Base-by-base conservation (phyloP, 139 green algal species). In the Coelastrella sp. region DNA sequence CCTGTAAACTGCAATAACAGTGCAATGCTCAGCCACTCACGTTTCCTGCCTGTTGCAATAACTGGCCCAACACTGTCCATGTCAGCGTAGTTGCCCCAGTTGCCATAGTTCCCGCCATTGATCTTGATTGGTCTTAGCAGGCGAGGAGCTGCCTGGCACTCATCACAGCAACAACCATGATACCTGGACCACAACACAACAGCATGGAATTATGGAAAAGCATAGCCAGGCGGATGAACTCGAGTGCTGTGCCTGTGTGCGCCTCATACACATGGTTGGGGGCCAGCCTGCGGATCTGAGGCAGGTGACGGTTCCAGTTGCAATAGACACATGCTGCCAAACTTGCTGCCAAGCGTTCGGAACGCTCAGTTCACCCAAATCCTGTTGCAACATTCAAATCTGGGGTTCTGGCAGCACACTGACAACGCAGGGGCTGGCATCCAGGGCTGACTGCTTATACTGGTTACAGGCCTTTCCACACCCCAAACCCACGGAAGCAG, bases 141-240 rank as follows among this genome's bases (percentile, higher is more conserved):
- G 77, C 96, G 93, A 4, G 96, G 96, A 4, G 96, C 96, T 3
- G 92, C 59, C 79, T 93, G 94, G 93, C 97, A 99, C 2, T 71
- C 91, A 59, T 95, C 90, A 92, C 96, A 98, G 93, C 97, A 99
- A 93, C 97, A 99, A 74, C 96, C 95, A 57, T 92, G 82, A 19
- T 89, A 88, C 8, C 73, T 74, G 87, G 79, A 2, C 61, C 17
- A 32, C 22, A 65, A 54, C 59, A 77, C 65, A 71, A 19, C 80
- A 86, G 80, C 60, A 86, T 22, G 17, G 0, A 22, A 22, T 6
- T 3, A 76, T 47, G 32, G 32, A 47, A 47, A 47, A 47, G 32
- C 0, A 47, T 47, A 47, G 32, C 32, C 32, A 47, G 32, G 32
- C 32, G 32, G 1, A 47, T 47, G 32, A 0, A 47, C 32, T 47